Base-by-base conservation (phyloP, 768 basidiomycete species). In the Suillus bovinus region DNA sequence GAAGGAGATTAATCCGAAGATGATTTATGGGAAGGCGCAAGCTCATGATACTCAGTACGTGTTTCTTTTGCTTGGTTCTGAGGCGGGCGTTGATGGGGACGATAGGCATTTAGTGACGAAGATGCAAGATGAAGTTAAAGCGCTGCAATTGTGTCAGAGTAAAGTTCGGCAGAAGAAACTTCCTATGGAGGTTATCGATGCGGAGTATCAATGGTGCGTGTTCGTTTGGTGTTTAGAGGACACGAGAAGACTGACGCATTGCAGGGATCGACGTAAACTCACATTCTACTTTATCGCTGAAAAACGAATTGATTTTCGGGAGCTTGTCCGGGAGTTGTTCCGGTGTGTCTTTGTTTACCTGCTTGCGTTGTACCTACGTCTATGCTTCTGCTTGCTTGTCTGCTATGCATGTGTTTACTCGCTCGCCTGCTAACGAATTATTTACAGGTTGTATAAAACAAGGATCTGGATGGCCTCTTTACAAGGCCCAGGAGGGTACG, bases 281-380 rank as follows among this genome's bases (percentile, higher is more conserved):
- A 99, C 96, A 0, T 98, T 98, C 80, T 99, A 99, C 79, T 99
- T 97, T 74, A 81, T 96, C 63, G 94, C 96, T 59, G 95, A 97
- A 68, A 94, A 94, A 76, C 81, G 96, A 67, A 96, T 99, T 70
- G 93, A 94, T 76, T 97, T 99, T 79, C 86, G 96, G 69, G 96
- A 99, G 76, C 86, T 99, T 66, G 96, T 98, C 42, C 86, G 94
- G 71, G 95, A 97, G 76, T 79, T 96, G 50, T 97, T 97, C 83
- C 83, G 94, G 90, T 93, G 64, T 57, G 67, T 34, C 22, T 47
- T 46, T 39, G 0, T 46, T 24, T 46, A 14, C 11, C n/a, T 22
- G 44, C n/a, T n/a, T 10, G 4, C 1, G 42, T n/a, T 42, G n/a
- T 11, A 10, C 20, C 10, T 24, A 13, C 3, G 6, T 5, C 24